Base-by-base conservation (phyloP, 331 rosid species). In the Telfairia occidentalis region DNA sequence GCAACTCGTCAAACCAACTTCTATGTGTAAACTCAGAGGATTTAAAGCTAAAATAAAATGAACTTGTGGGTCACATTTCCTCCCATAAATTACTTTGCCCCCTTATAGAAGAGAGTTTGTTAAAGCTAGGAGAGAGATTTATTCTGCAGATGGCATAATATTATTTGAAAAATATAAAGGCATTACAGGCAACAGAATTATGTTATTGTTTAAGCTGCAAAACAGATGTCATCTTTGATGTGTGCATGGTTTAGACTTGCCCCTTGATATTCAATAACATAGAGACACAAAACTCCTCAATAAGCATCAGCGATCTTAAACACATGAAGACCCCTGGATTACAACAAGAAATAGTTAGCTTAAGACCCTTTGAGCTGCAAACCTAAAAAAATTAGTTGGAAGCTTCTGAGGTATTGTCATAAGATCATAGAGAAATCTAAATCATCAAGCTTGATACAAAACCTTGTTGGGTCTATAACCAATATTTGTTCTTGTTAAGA, bases 181-280 rank as follows among this genome's bases (percentile, higher is more conserved):
- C 52, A 72, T 60, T 58, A 46, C 72, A 70, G 73, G 73, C 65
- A 78, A 65, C 52, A 60, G 19, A 61, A 48, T 35, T 24, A 60
- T 23, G 40, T 5, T 21, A n/a, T n/a, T n/a, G n/a, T 49, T 73
- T 49, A 15, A 60, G 55, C 82, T 73, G 82, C 74, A 73, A 79
- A 59, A 73, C 54, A 34, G 54, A 35, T 74, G 57, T 65, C 78
- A 34, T 38, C 30, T 58, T 24, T 37, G 13, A 13, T 48, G 5
- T 26, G 45, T 73, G 82, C 75, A 73, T 75, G n/a, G 1, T 63
- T n/a, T 46, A 50, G 71, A 58, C 65, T 48, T 61, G 28, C 59
- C 74, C 5, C 64, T n/a, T 1, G 10, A 54, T 2, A 73, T 50
- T 50, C 64, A 52, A 49, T 13, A 50, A 2, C 64, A 73, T 6